phyloP scores from a whole-genome alignment of 2,329 filamentous ascomycete genomes.

The Apiospora hydei region DNA sequence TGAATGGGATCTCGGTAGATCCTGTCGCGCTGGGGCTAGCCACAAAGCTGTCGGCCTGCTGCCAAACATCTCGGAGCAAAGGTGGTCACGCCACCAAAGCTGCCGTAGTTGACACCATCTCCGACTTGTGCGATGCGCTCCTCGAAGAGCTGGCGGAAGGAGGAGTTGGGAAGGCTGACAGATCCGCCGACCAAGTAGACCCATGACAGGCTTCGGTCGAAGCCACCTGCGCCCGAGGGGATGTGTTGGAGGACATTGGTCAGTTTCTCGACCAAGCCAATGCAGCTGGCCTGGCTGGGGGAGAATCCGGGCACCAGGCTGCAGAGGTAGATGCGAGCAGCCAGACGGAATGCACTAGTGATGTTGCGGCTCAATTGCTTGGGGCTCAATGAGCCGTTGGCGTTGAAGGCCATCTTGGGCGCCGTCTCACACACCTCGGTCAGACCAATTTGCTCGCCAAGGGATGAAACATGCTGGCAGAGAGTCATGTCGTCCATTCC shows the following conservation, averaged over 20 bases:
- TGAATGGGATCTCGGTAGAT: conserved; percentile 62
- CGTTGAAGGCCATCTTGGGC: conserved; percentile 67
- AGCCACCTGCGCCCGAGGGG: conserved; percentile 80
- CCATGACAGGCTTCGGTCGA: conserved; percentile 92
- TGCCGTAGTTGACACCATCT: conserved; percentile 80
- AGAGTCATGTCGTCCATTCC: conserved; percentile 87
- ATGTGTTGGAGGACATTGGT: conserved; percentile 80
- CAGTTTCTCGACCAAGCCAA: conserved; percentile 80
- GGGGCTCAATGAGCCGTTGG: conserved; percentile 78
- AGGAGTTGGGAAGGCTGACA: conserved; percentile 73
- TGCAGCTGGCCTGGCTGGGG: conserved; percentile 74
- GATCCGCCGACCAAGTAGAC: conserved; percentile 88
- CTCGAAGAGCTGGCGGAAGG: conserved; percentile 80
- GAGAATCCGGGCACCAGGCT: conserved; percentile 90
- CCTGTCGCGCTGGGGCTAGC: conserved; percentile 46
- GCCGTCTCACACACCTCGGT: conserved; percentile 72
- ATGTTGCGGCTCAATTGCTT: conserved; percentile 89
- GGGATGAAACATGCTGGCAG: conserved; percentile 87
- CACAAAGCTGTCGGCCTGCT: conserved; percentile 69
- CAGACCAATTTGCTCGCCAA: conserved; percentile 84
- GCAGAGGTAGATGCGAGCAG: conserved; percentile 96
- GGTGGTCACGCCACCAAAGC: conserved; percentile 82
- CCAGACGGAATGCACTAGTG: conserved; percentile 87
- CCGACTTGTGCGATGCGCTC: conserved; percentile 79
- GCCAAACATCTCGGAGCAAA: conserved; percentile 89